phyloP scores from a whole-genome alignment of 169 alveolate species.

The Plasmodium berghei region DNA sequence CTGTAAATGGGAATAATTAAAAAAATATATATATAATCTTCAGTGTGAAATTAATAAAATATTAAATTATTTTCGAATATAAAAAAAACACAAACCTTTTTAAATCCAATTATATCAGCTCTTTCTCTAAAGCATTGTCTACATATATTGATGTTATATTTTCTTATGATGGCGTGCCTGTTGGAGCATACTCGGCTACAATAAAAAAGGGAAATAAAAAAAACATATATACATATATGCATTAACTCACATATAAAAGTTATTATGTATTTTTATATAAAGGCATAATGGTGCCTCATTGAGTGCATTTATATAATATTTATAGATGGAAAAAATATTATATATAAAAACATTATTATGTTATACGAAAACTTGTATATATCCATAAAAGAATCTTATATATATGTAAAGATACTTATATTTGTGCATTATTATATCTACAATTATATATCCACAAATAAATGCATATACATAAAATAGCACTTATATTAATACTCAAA shows the following conservation, averaged over 20 bases:
- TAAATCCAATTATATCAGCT: constrained; percentile 96
- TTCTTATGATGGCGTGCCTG: constrained; percentile 98
- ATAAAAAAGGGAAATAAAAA: constrained; percentile 4
- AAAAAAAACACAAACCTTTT: constrained; percentile 82
- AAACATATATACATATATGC: neutral
- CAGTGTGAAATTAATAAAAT: neutral
- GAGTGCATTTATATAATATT: too few species aligned
- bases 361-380: too few species aligned
- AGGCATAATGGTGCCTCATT: too few species aligned
- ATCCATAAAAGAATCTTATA: too few species aligned
- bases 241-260: constrained; percentile 4
- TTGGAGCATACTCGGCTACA: constrained; percentile 98
- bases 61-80: neutral
- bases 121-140: constrained; percentile 99
- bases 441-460: too few species aligned
- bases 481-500: too few species aligned
- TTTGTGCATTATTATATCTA: too few species aligned
- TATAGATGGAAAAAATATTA: too few species aligned
- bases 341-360: too few species aligned
- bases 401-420: too few species aligned
- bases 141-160: constrained; percentile 97
- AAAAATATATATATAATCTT: constrained; percentile 6
- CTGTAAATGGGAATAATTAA: constrained; percentile 49
- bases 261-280: too few species aligned
- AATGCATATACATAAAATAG: too few species aligned